phyloP scores from a whole-genome alignment of 768 basidiomycete genomes.

The Rhizopogon rudus region DNA sequence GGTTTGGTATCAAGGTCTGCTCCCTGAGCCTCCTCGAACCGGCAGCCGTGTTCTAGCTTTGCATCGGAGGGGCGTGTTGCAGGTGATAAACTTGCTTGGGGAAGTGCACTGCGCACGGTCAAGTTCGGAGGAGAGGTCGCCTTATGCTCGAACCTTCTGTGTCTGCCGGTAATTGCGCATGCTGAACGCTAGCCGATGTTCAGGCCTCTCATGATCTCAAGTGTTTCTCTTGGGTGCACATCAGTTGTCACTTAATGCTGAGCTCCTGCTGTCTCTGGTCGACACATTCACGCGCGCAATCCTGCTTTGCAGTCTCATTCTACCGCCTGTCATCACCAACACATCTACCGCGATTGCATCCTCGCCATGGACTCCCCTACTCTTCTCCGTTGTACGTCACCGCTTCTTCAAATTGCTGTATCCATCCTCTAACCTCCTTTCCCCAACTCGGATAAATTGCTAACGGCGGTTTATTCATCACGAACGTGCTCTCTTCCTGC shows the following conservation, averaged over 20 bases:
- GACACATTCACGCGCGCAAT: conserved; percentile 79
- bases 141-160: conserved; percentile 13
- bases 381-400: conserved; percentile 62
- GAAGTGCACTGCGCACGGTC: conserved; percentile 47
- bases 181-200: not conserved
- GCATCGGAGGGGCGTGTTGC: conserved; percentile 31
- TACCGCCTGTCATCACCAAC: conserved; percentile 58
- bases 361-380: conserved; percentile 74
- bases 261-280: conserved; percentile 67
- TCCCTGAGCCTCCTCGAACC: conserved; percentile 50
- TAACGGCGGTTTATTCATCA: conserved; percentile 79
- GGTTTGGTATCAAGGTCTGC: conserved; percentile 55
- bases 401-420: not conserved
- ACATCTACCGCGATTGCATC: conserved; percentile 44
- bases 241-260: conserved; percentile 45
- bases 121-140: conserved; percentile 77
- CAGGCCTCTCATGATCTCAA: conserved; percentile 75
- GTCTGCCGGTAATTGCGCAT: not conserved
- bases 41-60: conserved; percentile 64
- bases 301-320: conserved; percentile 73
- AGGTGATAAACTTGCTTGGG: conserved; percentile 23
- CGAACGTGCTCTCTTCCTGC: conserved; percentile 68
- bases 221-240: conserved; percentile 62
- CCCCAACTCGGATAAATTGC: conserved; percentile 47
- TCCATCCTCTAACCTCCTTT: not conserved